phyloP scores from a whole-genome alignment of 2,329 filamentous ascomycete species.

The Raffaelea deltoideospora region DNA sequence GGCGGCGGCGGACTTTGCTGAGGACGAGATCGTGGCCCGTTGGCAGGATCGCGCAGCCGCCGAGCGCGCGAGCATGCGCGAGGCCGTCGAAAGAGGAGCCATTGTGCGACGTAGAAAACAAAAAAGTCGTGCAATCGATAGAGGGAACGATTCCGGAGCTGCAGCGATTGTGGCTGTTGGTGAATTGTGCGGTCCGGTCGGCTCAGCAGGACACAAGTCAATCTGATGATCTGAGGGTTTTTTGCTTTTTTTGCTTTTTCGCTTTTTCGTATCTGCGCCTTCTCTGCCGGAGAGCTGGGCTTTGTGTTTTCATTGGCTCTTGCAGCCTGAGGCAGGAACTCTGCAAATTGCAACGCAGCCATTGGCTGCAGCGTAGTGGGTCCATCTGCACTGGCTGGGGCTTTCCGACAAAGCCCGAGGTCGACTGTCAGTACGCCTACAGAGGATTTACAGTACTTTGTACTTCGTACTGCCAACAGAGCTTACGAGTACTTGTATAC shows the following conservation, averaged over 20 bases:
- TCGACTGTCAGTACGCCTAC: too few relatives aligned
- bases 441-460: too few relatives aligned
- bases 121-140: background rate
- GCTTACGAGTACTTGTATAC: too few relatives aligned
- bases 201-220: too few relatives aligned
- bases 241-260: too few relatives aligned
- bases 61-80: constrained; percentile 52
- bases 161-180: too few relatives aligned
- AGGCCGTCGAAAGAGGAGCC: constrained; percentile 53
- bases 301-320: too few relatives aligned
- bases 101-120: constrained; percentile 25
- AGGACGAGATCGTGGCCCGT: constrained; percentile 22
- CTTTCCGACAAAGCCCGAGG: constrained; percentile 11
- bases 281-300: too few relatives aligned
- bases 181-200: too few relatives aligned
- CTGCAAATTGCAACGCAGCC: constrained; percentile 7
- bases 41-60: constrained; percentile 12
- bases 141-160: background rate
- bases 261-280: too few relatives aligned
- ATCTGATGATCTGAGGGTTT: constrained; percentile 28
- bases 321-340: constrained; percentile 9
- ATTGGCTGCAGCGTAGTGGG: constrained; percentile 5
- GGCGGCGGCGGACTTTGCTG: constrained; percentile 28
- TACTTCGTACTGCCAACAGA: too few relatives aligned
- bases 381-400: background rate